These are phyloP conservation scores for Colletotrichum eremochloae DNA, from an alignment of 2,329 filamentous ascomycete genomes.

Conservation along the genomic window DNA sequence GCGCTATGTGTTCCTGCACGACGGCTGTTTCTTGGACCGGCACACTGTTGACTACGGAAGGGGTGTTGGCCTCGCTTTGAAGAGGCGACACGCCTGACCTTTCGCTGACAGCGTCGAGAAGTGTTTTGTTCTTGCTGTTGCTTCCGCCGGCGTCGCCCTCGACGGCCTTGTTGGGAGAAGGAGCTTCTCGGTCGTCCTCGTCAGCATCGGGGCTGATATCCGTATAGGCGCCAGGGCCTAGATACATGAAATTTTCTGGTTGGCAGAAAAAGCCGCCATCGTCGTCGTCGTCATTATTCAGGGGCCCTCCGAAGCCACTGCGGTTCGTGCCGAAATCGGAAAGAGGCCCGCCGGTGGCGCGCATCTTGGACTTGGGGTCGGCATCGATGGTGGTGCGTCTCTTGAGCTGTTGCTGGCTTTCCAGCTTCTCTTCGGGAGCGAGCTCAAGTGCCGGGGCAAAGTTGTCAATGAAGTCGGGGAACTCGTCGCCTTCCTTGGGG, in stretches of 20 bases:
- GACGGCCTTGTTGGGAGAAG: background rate
- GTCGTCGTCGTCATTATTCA: slow-evolving; percentile 51
- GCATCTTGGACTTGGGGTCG: slow-evolving; percentile 37
- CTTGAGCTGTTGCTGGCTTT: slow-evolving; percentile 64
- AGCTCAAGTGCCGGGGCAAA: slow-evolving; percentile 55
- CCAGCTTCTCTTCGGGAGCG: slow-evolving; percentile 66
- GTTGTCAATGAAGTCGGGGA: slow-evolving; percentile 62
- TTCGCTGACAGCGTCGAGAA: slow-evolving; percentile 19
- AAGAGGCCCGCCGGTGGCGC: slow-evolving; percentile 43
- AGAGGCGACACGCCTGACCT: slow-evolving; percentile 45
- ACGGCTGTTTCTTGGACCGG: slow-evolving; percentile 37
- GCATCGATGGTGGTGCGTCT: slow-evolving; percentile 48
- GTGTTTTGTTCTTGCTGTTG: slow-evolving; percentile 8
- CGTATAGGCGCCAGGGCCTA: slow-evolving; percentile 61
- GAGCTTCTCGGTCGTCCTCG: slow-evolving; percentile 51
- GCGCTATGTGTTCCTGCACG: background rate
- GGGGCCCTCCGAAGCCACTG: slow-evolving; percentile 38
- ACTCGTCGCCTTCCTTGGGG: slow-evolving; percentile 70
- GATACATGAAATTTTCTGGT: slow-evolving; percentile 66
- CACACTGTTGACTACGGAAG: slow-evolving; percentile 44
- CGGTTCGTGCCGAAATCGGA: slow-evolving; percentile 41
- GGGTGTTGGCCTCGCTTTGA: slow-evolving; percentile 47
- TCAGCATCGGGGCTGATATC: slow-evolving; percentile 60
- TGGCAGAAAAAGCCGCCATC: slow-evolving; percentile 59
- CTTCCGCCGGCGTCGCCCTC: slow-evolving; percentile 3